Base-by-base conservation (phyloP, 805 yeast genomes). In the Teunomyces tritomae region DNA sequence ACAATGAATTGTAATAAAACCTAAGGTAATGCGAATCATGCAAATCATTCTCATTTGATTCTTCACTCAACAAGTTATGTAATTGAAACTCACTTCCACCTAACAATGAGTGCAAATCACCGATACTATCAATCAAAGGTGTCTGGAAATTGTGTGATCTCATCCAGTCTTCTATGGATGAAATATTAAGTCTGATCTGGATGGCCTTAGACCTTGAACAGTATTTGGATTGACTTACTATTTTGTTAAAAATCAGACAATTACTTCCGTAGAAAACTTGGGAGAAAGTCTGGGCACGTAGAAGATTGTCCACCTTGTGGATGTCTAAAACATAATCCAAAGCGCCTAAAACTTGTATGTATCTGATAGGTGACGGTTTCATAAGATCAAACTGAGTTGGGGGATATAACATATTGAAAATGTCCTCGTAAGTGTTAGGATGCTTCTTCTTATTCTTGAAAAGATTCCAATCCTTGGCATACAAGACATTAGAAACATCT, bases 141-240 rank as follows among this genome's bases (percentile, higher is more conserved):
- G 63, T 80, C 27, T 73, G 73, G 54, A 78, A 71, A 57, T 83
- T 81, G 55, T 84, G 85, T 5, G 80, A 74, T 50, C 96, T 79
- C 28, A 92, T 78, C 99, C 99, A 94, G 60, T 94, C 97, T 65
- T 94, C 97, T 39, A 94, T 68, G 4, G 87, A 79, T 0, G 97
- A 89, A 8, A 94, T 59, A 57, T 94, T 94, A 46, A 94, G 77
- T 47, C 97, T 74, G 40, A 94, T 84, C 62, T 94, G 98, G 66
- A 94, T 82, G 0, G 97, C 98, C 52, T 84, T 80, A 0, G 89
- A 78, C 49, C 99, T 78, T 0, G 96, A 81, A 43, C 87, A 74
- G 55, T 85, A 85, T 56, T 80, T 86, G 28, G 86, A 81, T 52
- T 80, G 83, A 16, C 81, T 73, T 45, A 91, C 62, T 17, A 90